Conservation (phyloP, 345 rosid genomes). For the Salix purpurea region DNA sequence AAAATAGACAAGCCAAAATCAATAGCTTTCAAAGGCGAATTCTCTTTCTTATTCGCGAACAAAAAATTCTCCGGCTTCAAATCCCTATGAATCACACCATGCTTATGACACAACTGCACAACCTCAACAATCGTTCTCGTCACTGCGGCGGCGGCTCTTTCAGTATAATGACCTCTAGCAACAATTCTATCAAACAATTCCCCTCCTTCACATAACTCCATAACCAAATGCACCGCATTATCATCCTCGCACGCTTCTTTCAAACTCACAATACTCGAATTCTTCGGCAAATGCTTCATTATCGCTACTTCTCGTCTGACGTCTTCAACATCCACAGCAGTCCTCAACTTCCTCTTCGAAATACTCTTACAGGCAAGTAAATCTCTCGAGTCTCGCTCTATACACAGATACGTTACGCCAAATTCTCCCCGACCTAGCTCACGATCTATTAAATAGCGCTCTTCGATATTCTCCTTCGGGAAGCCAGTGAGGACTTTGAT, state of each 20-base stretch:
- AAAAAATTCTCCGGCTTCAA: slow-evolving; percentile 98
- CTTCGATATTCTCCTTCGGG: slow-evolving; percentile 87
- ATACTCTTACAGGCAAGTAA: slow-evolving; percentile 91
- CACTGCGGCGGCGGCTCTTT: slow-evolving; percentile 93
- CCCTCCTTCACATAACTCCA: slow-evolving; percentile 99
- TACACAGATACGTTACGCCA: slow-evolving; percentile 93
- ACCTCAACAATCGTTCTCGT: slow-evolving; percentile 91
- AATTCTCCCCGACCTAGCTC: slow-evolving; percentile 99
- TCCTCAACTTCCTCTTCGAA: slow-evolving; percentile 91
- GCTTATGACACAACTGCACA: slow-evolving; percentile 91
- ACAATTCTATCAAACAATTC: slow-evolving; percentile 99
- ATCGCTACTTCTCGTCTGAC: slow-evolving; percentile 97
- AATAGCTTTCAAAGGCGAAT: slow-evolving; percentile 95
- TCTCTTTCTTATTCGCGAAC: slow-evolving; percentile 97
- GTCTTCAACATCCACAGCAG: slow-evolving; percentile 87
- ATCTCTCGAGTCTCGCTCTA: slow-evolving; percentile 72
- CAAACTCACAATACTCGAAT: slow-evolving; percentile 81
- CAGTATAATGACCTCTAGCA: slow-evolving; percentile 95
- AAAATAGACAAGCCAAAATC: slow-evolving; percentile 98
- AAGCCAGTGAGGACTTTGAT: slow-evolving; percentile 69
- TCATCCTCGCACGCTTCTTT: slow-evolving; percentile 98
- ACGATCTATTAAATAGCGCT: slow-evolving; percentile 78
- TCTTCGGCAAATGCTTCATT: slow-evolving; percentile 87
- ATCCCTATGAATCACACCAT: slow-evolving; percentile 96
- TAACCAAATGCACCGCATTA: slow-evolving; percentile 93